Evolutionary conservation across 768 basidiomycete species (phyloP).

Genomic region (Panaeolus papilionaceus): DNA sequence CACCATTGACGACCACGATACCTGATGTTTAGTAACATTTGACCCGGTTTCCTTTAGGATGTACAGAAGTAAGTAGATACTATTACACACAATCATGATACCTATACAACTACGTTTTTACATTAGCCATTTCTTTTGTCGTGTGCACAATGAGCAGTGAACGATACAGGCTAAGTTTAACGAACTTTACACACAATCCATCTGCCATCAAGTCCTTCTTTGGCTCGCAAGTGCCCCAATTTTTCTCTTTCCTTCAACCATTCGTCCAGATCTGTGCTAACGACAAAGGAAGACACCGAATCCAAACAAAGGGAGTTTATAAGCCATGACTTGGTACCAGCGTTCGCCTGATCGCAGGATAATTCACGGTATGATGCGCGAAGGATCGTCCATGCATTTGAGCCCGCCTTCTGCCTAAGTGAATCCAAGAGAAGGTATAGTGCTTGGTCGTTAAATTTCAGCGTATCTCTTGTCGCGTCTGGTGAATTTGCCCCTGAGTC

Average conservation of each 20-base stretch:
- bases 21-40: constrained; percentile 19
- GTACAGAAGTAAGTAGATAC: constrained; percentile 20
- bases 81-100: constrained; percentile 6
- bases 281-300: constrained; percentile 36
- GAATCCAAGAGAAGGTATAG: constrained; percentile 49
- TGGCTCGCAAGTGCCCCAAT: constrained; percentile 56
- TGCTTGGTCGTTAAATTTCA: constrained; percentile 43
- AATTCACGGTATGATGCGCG: constrained; percentile 72
- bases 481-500: neutral
- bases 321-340: constrained; percentile 54
- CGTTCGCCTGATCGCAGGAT: constrained; percentile 42
- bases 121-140: neutral
- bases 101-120: constrained; percentile 2
- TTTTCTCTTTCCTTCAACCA: constrained; percentile 56
- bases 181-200: constrained; percentile 68
- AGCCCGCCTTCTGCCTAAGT: constrained; percentile 56
- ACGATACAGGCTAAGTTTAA: constrained; percentile 25
- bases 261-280: constrained; percentile 43
- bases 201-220: constrained; percentile 60
- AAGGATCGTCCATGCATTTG: constrained; percentile 63
- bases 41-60: neutral
- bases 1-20: constrained; percentile 16
- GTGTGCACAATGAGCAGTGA: neutral
- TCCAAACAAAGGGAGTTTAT: constrained; percentile 52
- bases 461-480: neutral